Base-by-base conservation (phyloP, 768 basidiomycete species). In the Lactarius hatsudake region DNA sequence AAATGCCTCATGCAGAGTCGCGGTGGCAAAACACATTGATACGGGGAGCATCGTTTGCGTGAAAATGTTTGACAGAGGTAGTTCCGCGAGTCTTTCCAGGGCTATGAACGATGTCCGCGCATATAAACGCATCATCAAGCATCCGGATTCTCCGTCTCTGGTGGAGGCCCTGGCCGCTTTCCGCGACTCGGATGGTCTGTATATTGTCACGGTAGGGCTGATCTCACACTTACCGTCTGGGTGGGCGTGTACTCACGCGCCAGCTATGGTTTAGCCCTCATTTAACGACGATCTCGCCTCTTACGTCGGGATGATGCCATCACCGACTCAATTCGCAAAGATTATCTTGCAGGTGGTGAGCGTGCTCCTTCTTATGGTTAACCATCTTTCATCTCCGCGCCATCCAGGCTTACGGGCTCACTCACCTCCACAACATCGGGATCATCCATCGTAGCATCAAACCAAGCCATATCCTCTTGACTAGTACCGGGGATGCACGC, bases 381-480 rank as follows among this genome's bases (percentile, higher is more conserved):
- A 48, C 45, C 26, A 30, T 13, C 57, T 20, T 26, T 30, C 18
- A 51, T 18, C 26, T 59, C 18, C 23, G 23, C 36, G 0, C 18
- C 7, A 23, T 6, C 48, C 13, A 65, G 64, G 43, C 64, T 23
- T n/a, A 26, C 53, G 61, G 68, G 5, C 32, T 56, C 42, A 18
- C 10, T 42, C 42, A 40, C 59, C 60, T 60, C 9, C 68, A 59
- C 28, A 23, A 51, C 38, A 62, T 67, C 40, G 66, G 66, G 28
- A 67, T 67, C 45, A 40, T 67, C 6, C 66, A 63, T 34, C 32
- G 61, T 26, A 61, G 59, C n/a, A 18, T 69, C 61, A 65, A 54
- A 36, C 60, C 55, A n/a, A 38, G 20, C 38, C 62, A 62, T n/a
- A 43, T 62, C 38, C 45, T 62, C 38, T 36, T 65, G 55, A 54